These are phyloP conservation scores for Helminthosporium solani DNA, from an alignment of 2,329 filamentous ascomycete genomes.

Conservation along the genomic window DNA sequence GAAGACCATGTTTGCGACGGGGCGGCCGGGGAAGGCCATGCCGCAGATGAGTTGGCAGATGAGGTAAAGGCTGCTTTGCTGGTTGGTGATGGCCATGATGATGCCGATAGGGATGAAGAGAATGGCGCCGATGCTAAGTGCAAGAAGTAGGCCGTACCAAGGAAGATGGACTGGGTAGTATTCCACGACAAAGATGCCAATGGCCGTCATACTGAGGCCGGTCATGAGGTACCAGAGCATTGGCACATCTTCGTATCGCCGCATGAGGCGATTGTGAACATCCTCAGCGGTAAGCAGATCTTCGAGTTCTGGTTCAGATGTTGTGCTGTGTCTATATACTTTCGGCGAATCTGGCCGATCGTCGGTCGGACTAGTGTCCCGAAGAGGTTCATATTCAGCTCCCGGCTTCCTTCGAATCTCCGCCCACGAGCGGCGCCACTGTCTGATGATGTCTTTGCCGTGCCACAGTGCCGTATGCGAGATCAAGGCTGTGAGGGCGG, in stretches of 20 bases:
- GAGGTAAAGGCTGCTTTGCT: conserved; percentile 82
- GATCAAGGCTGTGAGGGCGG: conserved; percentile 73
- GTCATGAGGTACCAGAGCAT: conserved; percentile 78
- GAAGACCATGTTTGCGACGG: conserved; percentile 91
- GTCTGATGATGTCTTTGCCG: conserved; percentile 75
- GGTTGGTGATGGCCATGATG: conserved; percentile 90
- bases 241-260: conserved; percentile 76
- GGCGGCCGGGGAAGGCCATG: conserved; percentile 76
- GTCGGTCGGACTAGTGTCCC: conserved; percentile 37
- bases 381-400: conserved; percentile 37
- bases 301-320: conserved; percentile 44
- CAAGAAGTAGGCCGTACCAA: conserved; percentile 81
- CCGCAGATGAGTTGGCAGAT: conserved; percentile 86
- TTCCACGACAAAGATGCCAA: conserved; percentile 82
- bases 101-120: conserved; percentile 91
- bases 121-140: conserved; percentile 72
- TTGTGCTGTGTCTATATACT: conserved; percentile 28
- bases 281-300: conserved; percentile 70
- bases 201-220: conserved; percentile 71
- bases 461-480: conserved; percentile 85
- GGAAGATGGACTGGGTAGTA: conserved; percentile 76
- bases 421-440: conserved; percentile 69
- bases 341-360: conserved; percentile 22
- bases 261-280: conserved; percentile 82
- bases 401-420: conserved; percentile 53